Evolutionary conservation across 495 filamentous ascomycete species (phyloP).

Genomic region (Annulohypoxylon nitens): DNA sequence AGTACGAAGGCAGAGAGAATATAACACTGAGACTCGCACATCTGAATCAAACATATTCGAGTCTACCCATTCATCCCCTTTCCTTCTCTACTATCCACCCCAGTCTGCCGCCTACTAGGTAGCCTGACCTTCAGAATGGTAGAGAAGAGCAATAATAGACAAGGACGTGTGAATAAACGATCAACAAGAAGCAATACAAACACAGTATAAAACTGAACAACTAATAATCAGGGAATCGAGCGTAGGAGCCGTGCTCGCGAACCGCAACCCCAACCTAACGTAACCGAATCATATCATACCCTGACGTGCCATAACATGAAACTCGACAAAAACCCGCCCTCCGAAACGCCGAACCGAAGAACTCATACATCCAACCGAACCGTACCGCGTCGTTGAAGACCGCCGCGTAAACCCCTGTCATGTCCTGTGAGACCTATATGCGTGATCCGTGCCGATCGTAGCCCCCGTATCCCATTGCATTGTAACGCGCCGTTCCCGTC

Average conservation of each 20-base stretch:
- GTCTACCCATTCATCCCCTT: too few species aligned
- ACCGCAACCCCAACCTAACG: constrained; percentile 2
- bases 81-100: too few species aligned
- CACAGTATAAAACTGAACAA: not conserved
- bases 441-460: constrained; percentile 2
- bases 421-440: not conserved
- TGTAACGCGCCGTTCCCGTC: constrained; percentile 7
- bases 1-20: too few species aligned
- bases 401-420: not conserved
- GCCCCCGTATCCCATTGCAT: constrained; percentile 8
- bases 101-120: not conserved
- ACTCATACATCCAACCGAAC: constrained; percentile 29
- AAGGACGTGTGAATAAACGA: not conserved
- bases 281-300: not conserved
- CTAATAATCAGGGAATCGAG: constrained; percentile 9
- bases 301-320: not conserved
- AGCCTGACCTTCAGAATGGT: not conserved
- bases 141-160: not conserved
- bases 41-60: too few species aligned
- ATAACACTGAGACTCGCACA: too few species aligned
- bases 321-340: not conserved
- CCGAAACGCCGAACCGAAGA: constrained; percentile 31
- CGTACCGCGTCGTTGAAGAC: constrained; percentile 37
- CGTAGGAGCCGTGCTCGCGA: constrained; percentile 4
- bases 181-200: not conserved